Percentiles rank a stretch among this genome's conserved stretches.
Evolutionary conservation across 352 stramenopile species (phyloP).

Genomic region (Globisporangium okanoganense): DNA sequence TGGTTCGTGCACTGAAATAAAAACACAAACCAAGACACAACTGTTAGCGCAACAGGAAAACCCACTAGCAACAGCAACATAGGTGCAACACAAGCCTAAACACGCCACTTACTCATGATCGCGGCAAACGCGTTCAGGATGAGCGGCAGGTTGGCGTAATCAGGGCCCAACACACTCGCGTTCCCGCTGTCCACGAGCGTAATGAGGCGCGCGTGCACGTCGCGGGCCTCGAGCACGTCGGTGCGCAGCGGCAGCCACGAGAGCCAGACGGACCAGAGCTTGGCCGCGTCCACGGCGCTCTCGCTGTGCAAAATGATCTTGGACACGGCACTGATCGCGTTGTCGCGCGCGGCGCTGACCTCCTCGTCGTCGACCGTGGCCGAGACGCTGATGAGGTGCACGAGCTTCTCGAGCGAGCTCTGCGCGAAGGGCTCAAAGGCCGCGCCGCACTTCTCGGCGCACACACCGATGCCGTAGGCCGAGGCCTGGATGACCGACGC

Average conservation of each 20-base stretch:
- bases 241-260: conserved; percentile 77
- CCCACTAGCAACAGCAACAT: conserved; percentile 6
- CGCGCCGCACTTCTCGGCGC: conserved; percentile 66
- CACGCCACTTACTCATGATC: conserved; percentile 56
- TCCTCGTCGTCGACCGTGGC: conserved; percentile 54
- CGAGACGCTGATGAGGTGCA: conserved; percentile 54
- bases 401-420: conserved; percentile 67
- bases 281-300: conserved; percentile 47
- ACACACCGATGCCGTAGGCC: conserved; percentile 82
- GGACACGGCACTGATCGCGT: conserved; percentile 75
- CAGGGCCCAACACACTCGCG: conserved; percentile 38
- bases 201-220: conserved; percentile 74
- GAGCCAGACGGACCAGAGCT: conserved; percentile 74
- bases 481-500: conserved; percentile 72
- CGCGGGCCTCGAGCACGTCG: conserved; percentile 73
- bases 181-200: conserved; percentile 55
- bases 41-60: conserved; percentile 14
- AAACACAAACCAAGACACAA: conserved; percentile 1
- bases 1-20: conserved; percentile 56
- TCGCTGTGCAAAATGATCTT: conserved; percentile 73
- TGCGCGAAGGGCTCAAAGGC: conserved; percentile 72
- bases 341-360: conserved; percentile 68
- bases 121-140: conserved; percentile 78
- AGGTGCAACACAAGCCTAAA: not conserved
- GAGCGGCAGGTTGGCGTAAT: conserved; percentile 57